Base-by-base conservation (phyloP, 495 filamentous ascomycete species). In the Aspergillus kassunensis region DNA sequence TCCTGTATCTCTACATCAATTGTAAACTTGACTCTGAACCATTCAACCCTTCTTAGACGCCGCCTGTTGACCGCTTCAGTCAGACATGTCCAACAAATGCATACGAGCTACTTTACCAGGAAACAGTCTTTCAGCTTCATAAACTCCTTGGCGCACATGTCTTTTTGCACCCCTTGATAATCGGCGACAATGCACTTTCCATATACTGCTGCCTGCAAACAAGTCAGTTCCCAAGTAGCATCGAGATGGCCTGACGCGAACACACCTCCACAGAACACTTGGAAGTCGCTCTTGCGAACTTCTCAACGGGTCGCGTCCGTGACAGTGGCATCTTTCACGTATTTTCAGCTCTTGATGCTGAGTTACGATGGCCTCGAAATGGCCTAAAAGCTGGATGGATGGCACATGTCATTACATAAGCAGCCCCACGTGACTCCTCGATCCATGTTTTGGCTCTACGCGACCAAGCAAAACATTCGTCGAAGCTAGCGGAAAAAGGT, bases 101-200 rank as follows among this genome's bases (percentile, higher is more conserved):
- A 13, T 12, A 35, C 35, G 20, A 21, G 43, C 49, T 41, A 43
- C 23, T 82, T 66, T 78, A 97, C 91, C 59, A 93, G 55, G 60
- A 87, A 91, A 67, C 93, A 99, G 54, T 97, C 77, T 68, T 96
- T 96, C 43, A 97, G 66, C 56, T 70, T 81, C 67, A 95, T 69
- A 53, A 99, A 97, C 62, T 97, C 90, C 43, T 81, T 82, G 2
- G 77, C 75, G 62, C 93, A 99, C 75, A 92, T 90, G 66, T 97
- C 90, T 58, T 95, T 95, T 56, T 91, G 80, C 4, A 97, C 82
- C 19, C 89, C 82, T 62, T 91, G 91, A 69, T 95, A 97, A 64
- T 99, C 92, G 8, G 81, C 81, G 29, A 93, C 76, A 51, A 99
- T 82, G 65, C 93, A 99, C 77, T 91, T 91, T 44, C 93, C 93